Conservation (phyloP, 805 yeast species). For the Sungouiozyma ichnusensis region DNA sequence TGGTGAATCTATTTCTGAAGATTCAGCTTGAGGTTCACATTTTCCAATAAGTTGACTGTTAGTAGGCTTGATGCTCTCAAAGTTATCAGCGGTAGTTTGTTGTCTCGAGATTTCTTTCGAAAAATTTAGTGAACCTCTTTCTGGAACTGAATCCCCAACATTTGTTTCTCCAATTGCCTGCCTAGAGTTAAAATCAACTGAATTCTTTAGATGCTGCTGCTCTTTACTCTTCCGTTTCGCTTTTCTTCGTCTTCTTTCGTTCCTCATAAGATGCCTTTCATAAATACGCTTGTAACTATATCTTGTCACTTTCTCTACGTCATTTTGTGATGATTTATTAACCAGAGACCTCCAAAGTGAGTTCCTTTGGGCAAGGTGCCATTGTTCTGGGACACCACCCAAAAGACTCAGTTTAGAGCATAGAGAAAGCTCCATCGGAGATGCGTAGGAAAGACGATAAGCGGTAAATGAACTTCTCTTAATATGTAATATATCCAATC, state of each 20-base stretch:
- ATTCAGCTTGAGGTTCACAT: neutral
- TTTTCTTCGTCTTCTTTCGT: neutral
- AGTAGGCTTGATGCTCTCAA: neutral
- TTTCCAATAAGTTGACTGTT: neutral
- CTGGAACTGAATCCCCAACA: neutral
- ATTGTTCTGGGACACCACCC: constrained; percentile 49
- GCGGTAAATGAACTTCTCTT: constrained; percentile 54
- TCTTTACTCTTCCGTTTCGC: neutral
- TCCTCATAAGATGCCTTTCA: neutral
- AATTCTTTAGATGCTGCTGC: neutral
- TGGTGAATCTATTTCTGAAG: neutral
- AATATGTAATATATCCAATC: constrained; percentile 16
- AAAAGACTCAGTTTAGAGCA: constrained; percentile 39
- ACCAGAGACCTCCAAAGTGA: constrained; percentile 5
- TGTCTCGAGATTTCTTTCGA: neutral
- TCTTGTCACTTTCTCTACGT: neutral
- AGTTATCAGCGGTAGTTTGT: no score
- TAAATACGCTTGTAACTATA: neutral
- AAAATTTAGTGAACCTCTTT: no score
- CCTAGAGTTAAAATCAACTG: neutral
- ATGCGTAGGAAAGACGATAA: constrained; percentile 44
- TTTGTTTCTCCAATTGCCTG: neutral
- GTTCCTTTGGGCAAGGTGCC: constrained; percentile 31
- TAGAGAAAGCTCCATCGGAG: constrained; percentile 38
- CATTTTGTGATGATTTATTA: neutral